These are phyloP conservation scores for Trypanosoma boissoni DNA, from an alignment of 208 protist species.

Conservation along the genomic window DNA sequence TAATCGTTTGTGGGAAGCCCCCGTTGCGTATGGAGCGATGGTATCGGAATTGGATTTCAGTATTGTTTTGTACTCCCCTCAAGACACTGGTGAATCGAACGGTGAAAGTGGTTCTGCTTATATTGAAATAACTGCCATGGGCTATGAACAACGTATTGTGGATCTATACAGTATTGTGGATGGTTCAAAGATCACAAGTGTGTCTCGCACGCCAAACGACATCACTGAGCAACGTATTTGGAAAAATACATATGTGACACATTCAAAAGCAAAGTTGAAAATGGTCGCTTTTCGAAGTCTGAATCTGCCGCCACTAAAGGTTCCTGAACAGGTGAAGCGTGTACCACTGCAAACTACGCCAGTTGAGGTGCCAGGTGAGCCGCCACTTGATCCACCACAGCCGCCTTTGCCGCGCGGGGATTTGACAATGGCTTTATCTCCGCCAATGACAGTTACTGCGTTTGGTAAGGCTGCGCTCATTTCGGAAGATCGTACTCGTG, in stretches of 20 bases:
- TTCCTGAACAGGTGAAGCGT: slow-evolving; percentile 10
- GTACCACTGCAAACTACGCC: neutral
- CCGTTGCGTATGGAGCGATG: neutral
- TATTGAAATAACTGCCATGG: slow-evolving; percentile 12
- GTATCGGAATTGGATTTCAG: neutral
- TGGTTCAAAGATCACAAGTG: neutral
- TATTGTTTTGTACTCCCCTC: slow-evolving; percentile 8
- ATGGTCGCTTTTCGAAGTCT: slow-evolving; percentile 18
- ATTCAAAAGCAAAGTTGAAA: neutral
- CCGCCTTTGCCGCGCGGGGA: slow-evolving; percentile 19
- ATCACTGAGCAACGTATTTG: slow-evolving; percentile 17
- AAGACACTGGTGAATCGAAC: neutral
- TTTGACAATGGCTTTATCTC: slow-evolving; percentile 7
- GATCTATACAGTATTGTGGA: slow-evolving; percentile 6
- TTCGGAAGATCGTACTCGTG: slow-evolving; percentile 1
- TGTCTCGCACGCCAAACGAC: slow-evolving; percentile 3
- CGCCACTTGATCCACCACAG: slow-evolving; percentile 7
- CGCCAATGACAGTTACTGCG: slow-evolving; percentile 18
- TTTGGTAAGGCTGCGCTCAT: slow-evolving; percentile 12
- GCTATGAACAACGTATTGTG: neutral
- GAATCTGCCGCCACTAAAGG: slow-evolving; percentile 2
- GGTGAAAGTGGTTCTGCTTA: slow-evolving; percentile 1
- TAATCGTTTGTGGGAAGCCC: neutral
- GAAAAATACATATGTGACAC: slow-evolving; percentile 14
- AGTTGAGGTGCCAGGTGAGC: slow-evolving; percentile 22